Base-by-base conservation (phyloP, 78 protist genomes). In the Cavenderia fasciculata region DNA sequence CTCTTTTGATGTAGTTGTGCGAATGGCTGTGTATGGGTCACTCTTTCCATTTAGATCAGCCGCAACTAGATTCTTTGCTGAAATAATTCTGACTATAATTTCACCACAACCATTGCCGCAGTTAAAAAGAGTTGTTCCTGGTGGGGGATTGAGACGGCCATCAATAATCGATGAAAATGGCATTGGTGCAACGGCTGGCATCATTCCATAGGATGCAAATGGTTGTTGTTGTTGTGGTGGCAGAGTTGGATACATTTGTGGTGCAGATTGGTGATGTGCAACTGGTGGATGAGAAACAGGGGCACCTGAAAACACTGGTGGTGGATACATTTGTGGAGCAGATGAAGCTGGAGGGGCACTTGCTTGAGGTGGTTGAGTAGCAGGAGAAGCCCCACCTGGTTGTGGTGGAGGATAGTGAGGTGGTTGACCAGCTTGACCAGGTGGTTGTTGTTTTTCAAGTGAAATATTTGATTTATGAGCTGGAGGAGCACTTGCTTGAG, bases 11-110 rank as follows among this genome's bases (percentile, higher is more conserved):
- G 19, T 21, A 16, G 72, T 43, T 2, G 21, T 8, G 18, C 47
- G 3, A 3, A 63, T 5, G 47, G n/a, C 38, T 8, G 38, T 47
- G n/a, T 63, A 63, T 4, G 72, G 72, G 44, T 57, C 66, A 16
- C 54, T 31, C 40, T 59, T 59, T 18, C 85, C 85, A 59, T 75
- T 75, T 5, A 44, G 27, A 59, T 75, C 85, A 10, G 72, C 85
- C 4, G 72, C 51, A 25, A 75, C 59, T 2, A 75, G 31, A 29
- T 75, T 75, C 6, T 59, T 38, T 1, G 85, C 85, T 12, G 61
- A 59, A 25, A 75, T 75, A 12, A 75, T 44, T 56, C 85, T 40
- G 18, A 75, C 23, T 23, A 29, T 59, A 10, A 75, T 5, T 40
- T 34, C 51, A 25, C 68, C 68, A n/a, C n/a, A n/a, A 40, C 54